These are phyloP conservation scores for Alternaria sp. DNA, from an alignment of 2,329 filamentous ascomycete species.

Conservation along the genomic window DNA sequence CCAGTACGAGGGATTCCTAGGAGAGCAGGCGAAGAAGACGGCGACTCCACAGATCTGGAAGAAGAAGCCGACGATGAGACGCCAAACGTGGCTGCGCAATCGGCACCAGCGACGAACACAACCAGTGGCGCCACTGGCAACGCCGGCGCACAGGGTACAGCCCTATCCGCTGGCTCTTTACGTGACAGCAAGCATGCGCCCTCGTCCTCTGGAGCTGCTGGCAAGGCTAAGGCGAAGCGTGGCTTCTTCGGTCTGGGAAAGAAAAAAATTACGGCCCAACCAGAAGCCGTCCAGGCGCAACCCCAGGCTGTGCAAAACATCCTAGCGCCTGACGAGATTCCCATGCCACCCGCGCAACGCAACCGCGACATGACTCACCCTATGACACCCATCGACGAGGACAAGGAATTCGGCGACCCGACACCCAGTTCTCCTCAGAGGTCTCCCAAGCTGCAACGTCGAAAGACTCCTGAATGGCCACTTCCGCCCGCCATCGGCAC, in stretches of 20 bases:
- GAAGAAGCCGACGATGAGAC: constrained; percentile 48
- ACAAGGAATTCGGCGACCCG: constrained; percentile 34
- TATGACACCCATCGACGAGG: constrained; percentile 44
- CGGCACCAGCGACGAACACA: constrained; percentile 20
- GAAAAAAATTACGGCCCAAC: constrained; percentile 57
- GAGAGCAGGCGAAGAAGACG: constrained; percentile 61
- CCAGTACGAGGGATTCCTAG: constrained; percentile 67
- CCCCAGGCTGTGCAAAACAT: constrained; percentile 34
- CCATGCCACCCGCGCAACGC: constrained; percentile 36
- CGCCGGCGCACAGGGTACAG: constrained; percentile 31
- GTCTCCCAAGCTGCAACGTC: constrained; percentile 58
- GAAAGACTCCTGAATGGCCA: constrained; percentile 58
- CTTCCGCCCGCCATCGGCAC: constrained; percentile 46
- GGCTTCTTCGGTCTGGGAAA: constrained; percentile 64
- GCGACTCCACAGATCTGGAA: constrained; percentile 61
- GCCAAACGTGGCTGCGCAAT: constrained; percentile 16
- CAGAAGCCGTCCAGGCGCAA: constrained; percentile 42
- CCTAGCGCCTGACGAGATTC: constrained; percentile 32
- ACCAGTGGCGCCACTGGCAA: constrained; percentile 19
- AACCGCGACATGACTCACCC: constrained; percentile 32
- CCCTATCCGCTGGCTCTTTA: constrained; percentile 48
- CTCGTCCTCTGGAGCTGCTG: constrained; percentile 33
- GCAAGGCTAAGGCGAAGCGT: constrained; percentile 50
- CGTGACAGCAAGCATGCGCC: constrained; percentile 47
- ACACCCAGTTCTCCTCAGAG: constrained; percentile 22